These are phyloP conservation scores for Balakata baccata DNA, from an alignment of 345 rosid genomes.

Conservation along the genomic window DNA sequence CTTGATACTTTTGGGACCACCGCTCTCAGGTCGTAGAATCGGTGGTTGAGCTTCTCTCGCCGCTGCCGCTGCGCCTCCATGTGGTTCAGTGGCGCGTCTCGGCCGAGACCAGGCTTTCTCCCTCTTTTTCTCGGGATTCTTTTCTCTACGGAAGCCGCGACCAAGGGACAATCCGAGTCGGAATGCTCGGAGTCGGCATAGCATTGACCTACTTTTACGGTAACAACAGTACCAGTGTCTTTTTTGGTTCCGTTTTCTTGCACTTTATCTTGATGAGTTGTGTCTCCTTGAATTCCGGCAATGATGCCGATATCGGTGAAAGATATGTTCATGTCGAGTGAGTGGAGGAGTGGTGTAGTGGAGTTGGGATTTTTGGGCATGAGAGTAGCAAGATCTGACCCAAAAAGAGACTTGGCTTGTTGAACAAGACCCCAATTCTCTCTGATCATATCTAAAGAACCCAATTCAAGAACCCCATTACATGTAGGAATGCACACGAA, in stretches of 20 bases:
- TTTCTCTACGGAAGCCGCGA: conserved; percentile 15
- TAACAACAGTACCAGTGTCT: not conserved
- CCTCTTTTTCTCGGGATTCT: conserved; percentile 48
- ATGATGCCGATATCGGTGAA: conserved; percentile 59
- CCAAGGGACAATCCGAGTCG: conserved; percentile 47
- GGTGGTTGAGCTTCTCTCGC: conserved; percentile 82
- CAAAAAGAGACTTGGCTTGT: conserved; percentile 53
- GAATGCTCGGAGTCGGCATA: conserved; percentile 55
- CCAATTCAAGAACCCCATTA: conserved; percentile 61
- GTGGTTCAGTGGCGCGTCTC: conserved; percentile 49
- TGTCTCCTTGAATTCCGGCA: conserved; percentile 42
- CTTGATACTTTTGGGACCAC: conserved; percentile 79
- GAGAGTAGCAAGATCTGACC: conserved; percentile 32
- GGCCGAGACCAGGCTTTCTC: conserved; percentile 41
- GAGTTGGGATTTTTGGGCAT: conserved; percentile 20
- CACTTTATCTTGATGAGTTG: conserved; percentile 5
- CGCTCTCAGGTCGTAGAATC: conserved; percentile 74
- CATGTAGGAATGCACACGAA: conserved; percentile 57
- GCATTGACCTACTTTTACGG: conserved; percentile 2
- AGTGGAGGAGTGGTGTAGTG: conserved; percentile 14
- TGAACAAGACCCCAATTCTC: conserved; percentile 54
- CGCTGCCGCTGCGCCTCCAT: conserved; percentile 85
- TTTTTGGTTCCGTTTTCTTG: conserved; percentile 9
- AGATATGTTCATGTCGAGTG: conserved; percentile 42
- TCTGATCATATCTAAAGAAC: conserved; percentile 41